phyloP scores from a whole-genome alignment of 192 early-diverging fungal genomes.

The Backusella westeae region DNA sequence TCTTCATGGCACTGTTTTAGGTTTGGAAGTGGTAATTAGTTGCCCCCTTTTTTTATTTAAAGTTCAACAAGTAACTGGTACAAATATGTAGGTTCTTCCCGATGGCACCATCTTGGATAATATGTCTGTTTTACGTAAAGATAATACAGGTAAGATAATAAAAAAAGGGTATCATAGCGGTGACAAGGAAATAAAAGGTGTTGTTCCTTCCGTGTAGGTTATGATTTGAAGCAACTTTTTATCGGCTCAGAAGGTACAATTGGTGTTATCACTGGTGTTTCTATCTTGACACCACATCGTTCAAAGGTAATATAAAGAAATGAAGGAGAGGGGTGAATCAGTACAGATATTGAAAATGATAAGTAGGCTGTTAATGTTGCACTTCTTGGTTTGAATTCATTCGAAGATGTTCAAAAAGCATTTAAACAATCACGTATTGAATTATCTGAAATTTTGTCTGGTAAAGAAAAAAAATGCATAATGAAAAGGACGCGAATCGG shows the following conservation, averaged over 20 bases:
- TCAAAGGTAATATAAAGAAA: constrained; percentile 45
- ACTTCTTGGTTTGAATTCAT: constrained; percentile 75
- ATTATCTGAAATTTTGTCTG: constrained; percentile 88
- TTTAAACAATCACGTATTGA: constrained; percentile 77
- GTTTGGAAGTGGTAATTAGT: constrained; percentile 80
- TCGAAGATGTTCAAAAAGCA: constrained; percentile 75
- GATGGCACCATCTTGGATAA: constrained; percentile 90
- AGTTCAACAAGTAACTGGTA: background rate
- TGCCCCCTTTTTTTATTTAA: background rate
- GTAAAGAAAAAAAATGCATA: constrained; percentile 22
- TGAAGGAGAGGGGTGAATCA: background rate
- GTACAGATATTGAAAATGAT: background rate
- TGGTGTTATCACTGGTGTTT: constrained; percentile 93
- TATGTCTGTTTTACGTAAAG: constrained; percentile 86
- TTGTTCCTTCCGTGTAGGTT: constrained; percentile 41
- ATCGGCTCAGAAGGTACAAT: constrained; percentile 97
- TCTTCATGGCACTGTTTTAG: constrained; percentile 94
- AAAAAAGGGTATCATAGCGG: too few species aligned
- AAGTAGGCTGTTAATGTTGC: constrained; percentile 66
- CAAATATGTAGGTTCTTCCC: constrained; percentile 60
- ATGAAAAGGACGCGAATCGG: background rate
- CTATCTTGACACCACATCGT: constrained; percentile 79
- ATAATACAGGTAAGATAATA: constrained; percentile 76
- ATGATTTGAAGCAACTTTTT: constrained; percentile 98
- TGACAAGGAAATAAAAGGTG: background rate